Base-by-base conservation (phyloP, 345 rosid genomes). In the Salix exigua region DNA sequence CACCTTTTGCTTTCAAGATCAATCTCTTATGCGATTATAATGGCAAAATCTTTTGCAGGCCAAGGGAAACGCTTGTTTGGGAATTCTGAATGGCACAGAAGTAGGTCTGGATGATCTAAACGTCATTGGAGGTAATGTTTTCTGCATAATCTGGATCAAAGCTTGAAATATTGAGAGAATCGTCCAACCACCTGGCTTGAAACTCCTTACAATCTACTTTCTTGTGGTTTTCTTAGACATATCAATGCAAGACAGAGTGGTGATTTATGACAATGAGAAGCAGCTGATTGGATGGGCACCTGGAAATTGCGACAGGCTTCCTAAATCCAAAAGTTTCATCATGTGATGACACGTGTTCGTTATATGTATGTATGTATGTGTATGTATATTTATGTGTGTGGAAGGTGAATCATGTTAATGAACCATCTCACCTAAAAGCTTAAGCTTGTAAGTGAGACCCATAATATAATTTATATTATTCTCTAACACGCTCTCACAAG, bases 221-320 rank as follows among this genome's bases (percentile, higher is more conserved):
- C 18, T 18, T n/a, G 68, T 65, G n/a, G 21, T 73, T 70, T 60
- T 19, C 42, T 68, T 83, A 96, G 99, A 96, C 81, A 79, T 93
- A 86, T 96, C 99, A 10, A 93, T 96, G 99, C 97, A 85, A 84
- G 97, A 96, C 77, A 90, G 82, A 80, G 80, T 92, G 91, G 86
- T 94, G 76, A 86, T 93, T 23, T 96, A 91, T 71, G 88, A 96
- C 79, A 96, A 92, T 46, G 93, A 96, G 86, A 94, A 85, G 73
- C 94, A 96, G 25, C 72, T 53, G 53, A 90, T 96, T 2, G 99
- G 99, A 23, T 96, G 98, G 98, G 72, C 48, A 0, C 86, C 83
- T 44, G 87, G 87, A 2, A 88, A 86, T 74, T 89, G 92, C 51
- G 88, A 91, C 46, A 78, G 82, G 28, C 75, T 85, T 82, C 90